These are phyloP conservation scores for Pugionium cornutum DNA, from an alignment of 345 rosid genomes.

Conservation along the genomic window DNA sequence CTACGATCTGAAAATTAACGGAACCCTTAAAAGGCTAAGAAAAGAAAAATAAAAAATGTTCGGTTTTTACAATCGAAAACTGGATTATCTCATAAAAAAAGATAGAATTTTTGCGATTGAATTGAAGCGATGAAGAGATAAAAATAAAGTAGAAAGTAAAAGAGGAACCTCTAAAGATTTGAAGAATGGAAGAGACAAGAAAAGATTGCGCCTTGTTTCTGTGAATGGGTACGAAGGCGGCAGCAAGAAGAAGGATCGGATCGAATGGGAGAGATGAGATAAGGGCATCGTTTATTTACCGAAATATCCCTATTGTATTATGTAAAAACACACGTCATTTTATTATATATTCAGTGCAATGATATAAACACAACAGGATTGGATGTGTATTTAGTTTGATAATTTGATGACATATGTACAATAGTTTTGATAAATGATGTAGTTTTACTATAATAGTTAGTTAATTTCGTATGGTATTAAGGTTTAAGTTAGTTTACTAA, in stretches of 20 bases:
- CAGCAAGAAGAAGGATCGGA: conserved; percentile 15
- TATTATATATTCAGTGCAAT: too few species aligned
- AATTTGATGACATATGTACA: too few species aligned
- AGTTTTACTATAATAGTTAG: too few species aligned
- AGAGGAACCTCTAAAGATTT: conserved; percentile 1
- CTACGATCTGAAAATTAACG: too few species aligned
- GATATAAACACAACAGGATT: too few species aligned
- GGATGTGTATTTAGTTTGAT: too few species aligned
- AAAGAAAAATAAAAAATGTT: neutral
- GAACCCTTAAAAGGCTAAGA: neutral
- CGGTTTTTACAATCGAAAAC: neutral
- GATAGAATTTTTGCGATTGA: conserved; percentile 3
- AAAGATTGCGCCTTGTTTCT: conserved; percentile 31
- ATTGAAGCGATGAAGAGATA: neutral
- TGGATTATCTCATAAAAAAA: neutral
- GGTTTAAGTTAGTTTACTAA: too few species aligned
- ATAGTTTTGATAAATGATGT: too few species aligned
- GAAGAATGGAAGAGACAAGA: conserved; percentile 27
- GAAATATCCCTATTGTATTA: conserved; percentile 7
- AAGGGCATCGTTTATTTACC: conserved; percentile 22
- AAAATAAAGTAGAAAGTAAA: neutral
- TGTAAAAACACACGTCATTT: neutral
- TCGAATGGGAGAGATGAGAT: conserved; percentile 3
- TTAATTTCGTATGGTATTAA: too few species aligned
- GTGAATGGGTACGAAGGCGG: conserved; percentile 33